Base-by-base conservation (phyloP, 345 rosid genomes). In the Salix caprea region DNA sequence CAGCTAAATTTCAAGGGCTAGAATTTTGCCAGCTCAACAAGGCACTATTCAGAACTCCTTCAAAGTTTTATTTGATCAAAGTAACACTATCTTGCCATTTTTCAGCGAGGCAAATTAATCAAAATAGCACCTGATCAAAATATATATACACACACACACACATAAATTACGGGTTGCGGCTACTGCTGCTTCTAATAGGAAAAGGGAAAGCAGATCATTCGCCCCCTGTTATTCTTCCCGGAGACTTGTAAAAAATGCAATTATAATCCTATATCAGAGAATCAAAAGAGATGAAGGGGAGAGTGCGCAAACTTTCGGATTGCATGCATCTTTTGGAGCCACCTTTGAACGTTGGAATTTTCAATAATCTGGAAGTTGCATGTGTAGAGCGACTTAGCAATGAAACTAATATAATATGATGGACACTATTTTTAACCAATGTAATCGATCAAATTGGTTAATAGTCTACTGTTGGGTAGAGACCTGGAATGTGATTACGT, bases 381-480 rank as follows among this genome's bases (percentile, higher is more conserved):
- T 62, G 42, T 14, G 16, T 16, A 9, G 16, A 6, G 56, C 19
- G 75, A 15, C 69, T 77, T 21, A 61, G 75, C 72, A 78, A 77
- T 74, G 56, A 26, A 76, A 82, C 70, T 65, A 76, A 81, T 65
- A 52, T 46, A 79, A 34, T 23, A 18, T 60, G 42, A 5, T 40
- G 46, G 62, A 44, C 67, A 44, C 23, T 56, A 46, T 67, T 21
- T 66, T 60, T 50, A 32, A 70, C 75, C 24, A 13, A 26, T n/a
- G 61, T 39, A 32, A 70, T 46, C 65, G 66, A 48, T 69, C 71
- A 67, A 56, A 50, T 15, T 37, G 73, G 70, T 82, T 74, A 87
- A 40, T 28, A n/a, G 77, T 89, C 89, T 37, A 76, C 72, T 0
- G 88, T 71, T 15, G 91, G 90, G 70, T 87, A 88, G 36, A 80